Base-by-base conservation (phyloP, 2,329 filamentous ascomycete species). In the Orbilia blumenaviensis region DNA sequence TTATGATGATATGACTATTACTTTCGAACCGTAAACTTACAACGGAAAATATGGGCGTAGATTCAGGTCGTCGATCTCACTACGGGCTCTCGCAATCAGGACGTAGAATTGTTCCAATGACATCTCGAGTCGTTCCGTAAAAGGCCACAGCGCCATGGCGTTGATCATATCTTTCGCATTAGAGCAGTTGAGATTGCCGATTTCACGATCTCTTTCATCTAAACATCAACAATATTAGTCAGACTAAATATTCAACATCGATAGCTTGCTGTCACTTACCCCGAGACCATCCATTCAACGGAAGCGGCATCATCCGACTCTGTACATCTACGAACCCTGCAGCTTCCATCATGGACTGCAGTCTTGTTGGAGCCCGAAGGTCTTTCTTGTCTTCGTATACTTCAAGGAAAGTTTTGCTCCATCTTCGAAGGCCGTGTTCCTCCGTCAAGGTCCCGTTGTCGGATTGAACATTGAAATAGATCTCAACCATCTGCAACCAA, bases 401-500 rank as follows among this genome's bases (percentile, higher is more conserved):
- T 75, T 87, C 84, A 79, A 75, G 90, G 83, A 81, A 92, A 91
- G 66, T 85, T 84, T 62, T 86, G 54, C 90, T 92, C 91, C 91
- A 93, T 14, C 44, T 81, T 68, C 84, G 82, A 61, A 93, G 84
- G 1, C 89, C 90, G 81, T 91, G 87, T 62, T 86, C 87, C 60
- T 89, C 86, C 9, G 88, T 89, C 79, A 95, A 84, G n/a, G 88
- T 89, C 3, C 93, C 93, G 80, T 92, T 96, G 79, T 94, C 89
- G 0, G 92, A 96, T 82, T 96, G 94, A 25, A 92, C 89, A 78
- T 93, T 92, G 82, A 90, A 90, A 81, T 96, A 93, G 80, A 94
- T 88, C 81, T 97, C 94, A n/a, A 92, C 88, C 87, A 96, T 90
- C 81, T 97, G 93, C 73, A 91, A 87, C 92, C 93, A 97, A 0